Evolutionary conservation across 139 green algal species (phyloP), one percentile per base, ranked within the genome.

Genomic region (Gonium pectorale): DNA sequence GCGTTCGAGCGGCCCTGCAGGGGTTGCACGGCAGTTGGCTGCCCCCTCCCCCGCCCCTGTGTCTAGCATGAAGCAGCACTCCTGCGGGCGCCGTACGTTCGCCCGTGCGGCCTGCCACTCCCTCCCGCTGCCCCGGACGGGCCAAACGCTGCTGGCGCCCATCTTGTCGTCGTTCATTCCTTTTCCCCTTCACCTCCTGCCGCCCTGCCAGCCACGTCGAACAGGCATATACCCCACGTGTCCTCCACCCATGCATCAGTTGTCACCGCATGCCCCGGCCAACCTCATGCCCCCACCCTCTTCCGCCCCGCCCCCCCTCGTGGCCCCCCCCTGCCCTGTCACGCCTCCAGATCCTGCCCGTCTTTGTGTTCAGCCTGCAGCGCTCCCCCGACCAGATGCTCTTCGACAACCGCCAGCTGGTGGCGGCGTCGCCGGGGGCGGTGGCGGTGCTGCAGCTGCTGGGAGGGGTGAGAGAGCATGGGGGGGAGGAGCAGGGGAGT

Each of bases 371-470:
- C 41, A 66, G 46, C 13, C 79, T 91, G 43, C 31, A 86, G 63
- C 66, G 79, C 35, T 6, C 37, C 49, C 86, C 67, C 49, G 69
- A 79, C 43, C 69, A 52, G 31, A 73, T 37, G 49, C 79, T 72
- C 60, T 86, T 63, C 27, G 46, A 83, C 51, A 73, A 46, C 71
- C 29, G 29, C 11, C 64, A 71, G 64, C 63, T 72, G 29, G 83
- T 71, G 59, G 86, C 86, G 38, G 82, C 85, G n/a, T 43, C 67
- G 31, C 52, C 77, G 13, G 87, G 91, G 59, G 41, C 41, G 6
- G 82, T 93, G n/a, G 73, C 90, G 40, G 90, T 91, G 71, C 81
- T 93, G 85, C 87, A 90, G 86, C 78, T 84, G 67, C 80, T 84
- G 43, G 46, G 74, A 5, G 77, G 70, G 15, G 79, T 81, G 40